These are phyloP conservation scores for Tuber magnatum DNA, from an alignment of 495 filamentous ascomycete genomes.

Conservation along the genomic window DNA sequence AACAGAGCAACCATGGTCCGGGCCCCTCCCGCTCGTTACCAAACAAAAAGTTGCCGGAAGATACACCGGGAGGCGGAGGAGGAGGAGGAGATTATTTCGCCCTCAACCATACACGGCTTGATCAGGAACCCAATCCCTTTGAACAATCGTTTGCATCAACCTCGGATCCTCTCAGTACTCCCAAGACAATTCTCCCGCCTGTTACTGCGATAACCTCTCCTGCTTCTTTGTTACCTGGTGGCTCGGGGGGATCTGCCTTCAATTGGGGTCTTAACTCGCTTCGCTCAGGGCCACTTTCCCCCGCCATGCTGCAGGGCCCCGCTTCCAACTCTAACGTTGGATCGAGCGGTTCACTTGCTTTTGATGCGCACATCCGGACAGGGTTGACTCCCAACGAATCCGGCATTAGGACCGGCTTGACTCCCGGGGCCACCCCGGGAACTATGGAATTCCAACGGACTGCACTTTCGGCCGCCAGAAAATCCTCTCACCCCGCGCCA, in stretches of 20 bases:
- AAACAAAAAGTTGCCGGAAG: conserved; percentile 22
- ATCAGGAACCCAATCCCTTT: conserved; percentile 83
- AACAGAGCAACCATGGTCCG: conserved; percentile 29
- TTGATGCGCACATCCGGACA: conserved; percentile 70
- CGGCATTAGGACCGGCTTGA: conserved; percentile 81
- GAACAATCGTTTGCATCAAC: conserved; percentile 80
- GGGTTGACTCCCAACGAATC: conserved; percentile 97
- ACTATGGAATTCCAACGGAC: conserved; percentile 94
- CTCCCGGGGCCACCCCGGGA: conserved; percentile 83
- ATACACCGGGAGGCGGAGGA: conserved; percentile 23
- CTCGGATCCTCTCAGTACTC: conserved; percentile 68
- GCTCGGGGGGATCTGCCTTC: conserved; percentile 54
- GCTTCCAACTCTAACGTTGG: conserved; percentile 68
- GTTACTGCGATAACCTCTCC: conserved; percentile 90
- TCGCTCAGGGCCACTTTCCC: conserved; percentile 86
- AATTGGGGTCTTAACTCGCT: conserved; percentile 78
- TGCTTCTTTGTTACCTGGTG: conserved; percentile 65
- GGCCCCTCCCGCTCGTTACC: conserved; percentile 25
- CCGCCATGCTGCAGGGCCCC: conserved; percentile 92
- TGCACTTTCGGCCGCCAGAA: conserved; percentile 63
- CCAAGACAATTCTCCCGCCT: conserved; percentile 80
- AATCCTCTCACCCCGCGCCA: conserved; percentile 49
- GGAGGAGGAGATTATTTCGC: conserved; percentile 35
- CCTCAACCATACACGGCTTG: conserved; percentile 34
- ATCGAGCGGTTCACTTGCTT: conserved; percentile 41